A percentile compares a stretch with the other conserved stretches of the same genome.
phyloP scores from a whole-genome alignment of 164 flowering plant species.

The Malania oleifera region DNA sequence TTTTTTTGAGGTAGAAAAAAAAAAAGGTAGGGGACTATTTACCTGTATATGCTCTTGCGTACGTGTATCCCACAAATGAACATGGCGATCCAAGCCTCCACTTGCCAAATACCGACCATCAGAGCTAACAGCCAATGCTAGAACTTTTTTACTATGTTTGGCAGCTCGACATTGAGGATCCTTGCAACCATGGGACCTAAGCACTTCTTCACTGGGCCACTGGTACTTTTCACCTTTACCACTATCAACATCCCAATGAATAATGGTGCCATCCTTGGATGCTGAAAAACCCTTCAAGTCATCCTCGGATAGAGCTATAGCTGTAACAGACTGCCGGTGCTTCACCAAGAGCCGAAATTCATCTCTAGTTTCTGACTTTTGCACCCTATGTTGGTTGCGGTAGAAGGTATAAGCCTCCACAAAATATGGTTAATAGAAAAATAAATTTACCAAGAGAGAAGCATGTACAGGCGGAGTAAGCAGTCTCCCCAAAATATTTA shows the following conservation, averaged over 20 bases:
- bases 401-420: neutral
- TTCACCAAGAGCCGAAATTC: conserved; percentile 53
- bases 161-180: conserved; percentile 57
- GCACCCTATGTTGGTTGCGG: conserved; percentile 40
- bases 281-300: conserved; percentile 81
- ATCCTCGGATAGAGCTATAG: conserved; percentile 78
- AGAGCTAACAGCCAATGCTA: conserved; percentile 75
- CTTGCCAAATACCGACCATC: conserved; percentile 93
- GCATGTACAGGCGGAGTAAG: neutral
- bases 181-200: conserved; percentile 68
- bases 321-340: conserved; percentile 78
- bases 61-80: conserved; percentile 95
- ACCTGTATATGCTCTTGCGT: conserved; percentile 86
- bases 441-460: neutral
- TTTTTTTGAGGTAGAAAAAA: no score
- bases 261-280: conserved; percentile 85
- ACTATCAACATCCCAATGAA: conserved; percentile 82
- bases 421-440: no score
- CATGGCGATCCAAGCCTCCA: conserved; percentile 92
- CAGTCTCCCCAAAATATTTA: neutral
- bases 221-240: conserved; percentile 67
- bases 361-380: conserved; percentile 46
- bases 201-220: conserved; percentile 68
- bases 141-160: conserved; percentile 67
- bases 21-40: no score